phyloP scores from a whole-genome alignment of 2,329 filamentous ascomycete species.

The Scedosporium minutisporum region DNA sequence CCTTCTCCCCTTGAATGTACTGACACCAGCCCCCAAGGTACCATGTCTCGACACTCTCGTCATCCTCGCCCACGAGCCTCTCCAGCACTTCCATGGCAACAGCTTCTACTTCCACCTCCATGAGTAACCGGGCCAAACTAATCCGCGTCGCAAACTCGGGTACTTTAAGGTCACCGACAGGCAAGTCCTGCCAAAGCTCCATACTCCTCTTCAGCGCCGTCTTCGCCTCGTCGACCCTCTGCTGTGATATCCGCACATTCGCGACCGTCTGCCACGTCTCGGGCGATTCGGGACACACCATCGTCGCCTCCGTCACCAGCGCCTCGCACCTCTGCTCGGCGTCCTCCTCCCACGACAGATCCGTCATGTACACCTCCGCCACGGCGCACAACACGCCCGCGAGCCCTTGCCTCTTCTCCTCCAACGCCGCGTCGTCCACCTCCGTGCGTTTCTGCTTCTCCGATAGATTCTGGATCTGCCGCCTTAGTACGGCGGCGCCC shows the following conservation, averaged over 20 bases:
- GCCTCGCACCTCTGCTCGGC: constrained; percentile 82
- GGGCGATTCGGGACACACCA: constrained; percentile 69
- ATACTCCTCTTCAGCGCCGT: constrained; percentile 72
- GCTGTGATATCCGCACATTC: constrained; percentile 85
- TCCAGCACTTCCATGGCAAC: constrained; percentile 81
- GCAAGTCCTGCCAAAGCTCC: constrained; percentile 71
- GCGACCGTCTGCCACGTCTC: constrained; percentile 95
- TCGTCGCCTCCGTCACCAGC: constrained; percentile 80
- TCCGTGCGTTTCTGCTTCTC: constrained; percentile 24
- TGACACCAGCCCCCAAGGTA: constrained; percentile 94
- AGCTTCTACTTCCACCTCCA: constrained; percentile 81
- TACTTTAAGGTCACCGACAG: constrained; percentile 59
- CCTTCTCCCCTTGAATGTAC: constrained; percentile 66
- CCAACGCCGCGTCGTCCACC: constrained; percentile 30
- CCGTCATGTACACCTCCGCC: constrained; percentile 97
- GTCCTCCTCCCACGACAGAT: constrained; percentile 85
- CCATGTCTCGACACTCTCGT: constrained; percentile 91
- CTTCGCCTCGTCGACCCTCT: constrained; percentile 66
- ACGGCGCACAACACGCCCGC: constrained; percentile 90
- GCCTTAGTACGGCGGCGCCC: constrained; percentile 63
- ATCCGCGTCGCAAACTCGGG: constrained; percentile 84
- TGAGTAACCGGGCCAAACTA: constrained; percentile 71
- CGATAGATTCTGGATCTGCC: constrained; percentile 57
- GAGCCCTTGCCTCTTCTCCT: constrained; percentile 69
- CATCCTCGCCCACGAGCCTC: constrained; percentile 76